Evolutionary conservation across 768 basidiomycete genomes (phyloP).

Genomic region (Lepiota brunneoincarnata): DNA sequence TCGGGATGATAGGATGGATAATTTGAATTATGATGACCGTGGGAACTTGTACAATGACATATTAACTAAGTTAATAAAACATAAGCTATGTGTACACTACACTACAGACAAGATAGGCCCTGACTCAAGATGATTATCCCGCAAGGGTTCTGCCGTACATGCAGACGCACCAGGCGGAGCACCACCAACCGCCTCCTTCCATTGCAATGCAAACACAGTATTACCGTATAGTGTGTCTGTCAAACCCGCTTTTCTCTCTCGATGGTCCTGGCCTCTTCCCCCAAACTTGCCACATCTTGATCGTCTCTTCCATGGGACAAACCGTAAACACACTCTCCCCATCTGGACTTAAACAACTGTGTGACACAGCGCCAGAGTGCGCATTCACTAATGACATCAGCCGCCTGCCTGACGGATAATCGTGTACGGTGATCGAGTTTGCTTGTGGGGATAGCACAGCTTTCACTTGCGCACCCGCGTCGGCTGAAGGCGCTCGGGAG

Average conservation of each 20-base stretch:
- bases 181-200: too few relatives aligned
- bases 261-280: constrained; percentile 27
- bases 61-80: too few relatives aligned
- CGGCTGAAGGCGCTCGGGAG: constrained; percentile 18
- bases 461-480: constrained; percentile 46
- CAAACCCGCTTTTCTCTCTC: constrained; percentile 42
- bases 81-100: too few relatives aligned
- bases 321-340: constrained; percentile 65
- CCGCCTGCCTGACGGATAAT: constrained; percentile 61
- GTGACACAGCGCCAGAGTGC: constrained; percentile 52
- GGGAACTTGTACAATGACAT: too few relatives aligned
- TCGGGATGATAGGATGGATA: too few relatives aligned
- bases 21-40: too few relatives aligned
- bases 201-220: too few relatives aligned
- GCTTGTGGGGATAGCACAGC: constrained; percentile 51
- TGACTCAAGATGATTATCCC: too few relatives aligned
- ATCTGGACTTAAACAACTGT: constrained; percentile 62
- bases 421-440: constrained; percentile 68
- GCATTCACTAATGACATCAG: constrained; percentile 53
- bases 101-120: too few relatives aligned
- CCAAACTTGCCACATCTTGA: constrained; percentile 78
- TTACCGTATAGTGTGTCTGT: constrained; percentile 35
- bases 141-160: too few relatives aligned
- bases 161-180: too few relatives aligned
- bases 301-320: constrained; percentile 61